phyloP scores from a whole-genome alignment of 1,284 basidiomycete species.

The Meripilus lineatus region DNA sequence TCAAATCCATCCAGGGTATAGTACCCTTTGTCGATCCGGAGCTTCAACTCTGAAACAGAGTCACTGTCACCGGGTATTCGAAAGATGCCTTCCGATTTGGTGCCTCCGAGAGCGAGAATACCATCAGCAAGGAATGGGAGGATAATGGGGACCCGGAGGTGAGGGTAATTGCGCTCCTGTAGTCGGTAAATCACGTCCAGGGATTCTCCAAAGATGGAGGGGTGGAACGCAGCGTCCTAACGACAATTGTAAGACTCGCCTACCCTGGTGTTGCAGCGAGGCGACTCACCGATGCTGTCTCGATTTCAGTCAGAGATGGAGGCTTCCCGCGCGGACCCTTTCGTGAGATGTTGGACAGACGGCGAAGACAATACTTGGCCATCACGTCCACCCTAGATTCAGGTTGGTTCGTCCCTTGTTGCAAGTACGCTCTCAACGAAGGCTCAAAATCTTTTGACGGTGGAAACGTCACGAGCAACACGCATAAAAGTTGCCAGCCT shows the following conservation, averaged over 20 bases:
- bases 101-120: constrained; percentile 82
- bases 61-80: constrained; percentile 87
- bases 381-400: constrained; percentile 82
- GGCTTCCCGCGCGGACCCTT: constrained; percentile 83
- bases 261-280: constrained; percentile 2
- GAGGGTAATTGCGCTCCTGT: constrained; percentile 80
- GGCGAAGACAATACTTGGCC: constrained; percentile 80
- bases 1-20: constrained; percentile 85
- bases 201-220: constrained; percentile 88
- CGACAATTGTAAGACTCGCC: constrained; percentile 2
- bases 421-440: constrained; percentile 75
- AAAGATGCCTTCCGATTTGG: constrained; percentile 85
- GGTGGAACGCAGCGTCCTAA: constrained; percentile 88
- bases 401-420: constrained; percentile 56
- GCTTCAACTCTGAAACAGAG: constrained; percentile 77
- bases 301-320: constrained; percentile 77
- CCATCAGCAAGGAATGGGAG: constrained; percentile 89
- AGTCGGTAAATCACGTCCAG: constrained; percentile 78
- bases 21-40: constrained; percentile 85
- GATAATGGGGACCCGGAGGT: constrained; percentile 83
- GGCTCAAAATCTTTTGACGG: constrained; percentile 88
- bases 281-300: constrained; percentile 73
- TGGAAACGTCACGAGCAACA: constrained; percentile 81
- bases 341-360: constrained; percentile 66
- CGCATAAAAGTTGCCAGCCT: constrained; percentile 90